These are phyloP conservation scores for Sphagnum tenellum DNA, from an alignment of 225 moss, liverwort and hornwort genomes.

Conservation along the genomic window DNA sequence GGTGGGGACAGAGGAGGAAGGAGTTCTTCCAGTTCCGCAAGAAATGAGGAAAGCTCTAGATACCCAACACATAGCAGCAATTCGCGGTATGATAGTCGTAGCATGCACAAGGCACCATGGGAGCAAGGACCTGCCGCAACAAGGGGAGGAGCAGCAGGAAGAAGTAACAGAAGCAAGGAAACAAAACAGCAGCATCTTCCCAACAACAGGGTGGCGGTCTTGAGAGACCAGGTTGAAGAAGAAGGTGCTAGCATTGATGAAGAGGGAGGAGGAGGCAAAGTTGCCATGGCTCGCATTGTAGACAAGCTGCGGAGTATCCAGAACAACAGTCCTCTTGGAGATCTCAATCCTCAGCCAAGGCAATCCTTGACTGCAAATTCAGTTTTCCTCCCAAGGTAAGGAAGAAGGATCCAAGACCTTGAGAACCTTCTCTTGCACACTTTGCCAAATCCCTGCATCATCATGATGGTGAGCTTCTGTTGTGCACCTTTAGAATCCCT, in stretches of 20 bases:
- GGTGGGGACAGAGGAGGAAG: conserved; percentile 3
- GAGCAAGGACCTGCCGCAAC: conserved; percentile 26
- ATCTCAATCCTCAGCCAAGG: conserved; percentile 12
- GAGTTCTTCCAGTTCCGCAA: conserved; percentile 3
- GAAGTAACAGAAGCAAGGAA: conserved; percentile 9
- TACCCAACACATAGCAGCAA: conserved; percentile 14
- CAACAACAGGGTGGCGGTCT: conserved; percentile 7
- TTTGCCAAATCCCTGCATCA: too few relatives aligned
- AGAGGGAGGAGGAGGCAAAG: conserved; percentile 37
- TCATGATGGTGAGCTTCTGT: too few relatives aligned
- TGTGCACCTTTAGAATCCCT: too few relatives aligned
- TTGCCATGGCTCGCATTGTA: conserved; percentile 90
- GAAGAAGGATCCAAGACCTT: not conserved
- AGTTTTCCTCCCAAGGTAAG: conserved; percentile 40
- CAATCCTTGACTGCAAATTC: conserved; percentile 40
- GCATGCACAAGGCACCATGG: conserved; percentile 50
- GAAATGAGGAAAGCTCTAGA: conserved; percentile 5
- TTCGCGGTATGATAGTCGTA: conserved; percentile 25
- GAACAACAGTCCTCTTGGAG: conserved; percentile 18
- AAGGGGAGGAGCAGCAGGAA: not conserved
- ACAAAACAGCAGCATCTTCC: conserved; percentile 2
- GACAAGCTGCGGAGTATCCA: conserved; percentile 83
- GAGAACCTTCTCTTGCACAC: too few relatives aligned
- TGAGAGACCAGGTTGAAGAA: conserved; percentile 5
- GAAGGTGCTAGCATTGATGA: conserved; percentile 15